Percentiles rank a stretch among this genome's conserved stretches.
These are phyloP conservation scores for Puccinia triticina DNA, from an alignment of 1,284 basidiomycete genomes.

Conservation along the genomic window DNA sequence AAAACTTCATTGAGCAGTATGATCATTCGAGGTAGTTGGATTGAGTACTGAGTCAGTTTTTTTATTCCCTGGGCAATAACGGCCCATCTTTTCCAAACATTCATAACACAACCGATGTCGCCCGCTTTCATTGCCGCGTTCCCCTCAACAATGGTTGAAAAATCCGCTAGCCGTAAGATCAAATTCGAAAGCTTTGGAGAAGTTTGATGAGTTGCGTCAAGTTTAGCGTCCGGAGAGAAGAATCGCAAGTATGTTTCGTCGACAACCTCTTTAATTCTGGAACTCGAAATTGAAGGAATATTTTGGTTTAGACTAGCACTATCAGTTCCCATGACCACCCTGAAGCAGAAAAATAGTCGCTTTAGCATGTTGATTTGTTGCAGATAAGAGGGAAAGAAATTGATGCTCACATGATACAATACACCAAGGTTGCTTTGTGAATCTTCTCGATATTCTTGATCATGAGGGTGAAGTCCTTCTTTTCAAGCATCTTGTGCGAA, in stretches of 20 bases:
- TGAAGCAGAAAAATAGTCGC: background rate
- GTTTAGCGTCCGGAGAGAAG: background rate
- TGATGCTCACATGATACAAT: background rate
- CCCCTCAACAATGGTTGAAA: background rate
- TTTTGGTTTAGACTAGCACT: background rate
- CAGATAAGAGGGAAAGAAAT: no score
- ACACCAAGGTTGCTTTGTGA: background rate
- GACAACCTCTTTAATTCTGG: no score
- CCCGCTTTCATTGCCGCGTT: constrained; percentile 3
- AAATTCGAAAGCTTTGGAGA: background rate
- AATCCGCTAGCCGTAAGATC: background rate
- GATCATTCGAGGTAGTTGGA: background rate
- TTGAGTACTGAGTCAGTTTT: background rate
- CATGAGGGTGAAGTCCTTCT: constrained; percentile 27
- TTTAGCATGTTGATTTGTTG: background rate
- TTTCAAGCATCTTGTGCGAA: background rate
- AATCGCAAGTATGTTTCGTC: background rate
- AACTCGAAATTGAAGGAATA: background rate
- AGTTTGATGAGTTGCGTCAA: background rate
- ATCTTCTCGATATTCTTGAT: constrained; percentile 1
- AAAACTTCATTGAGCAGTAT: background rate
- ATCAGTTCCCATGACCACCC: background rate
- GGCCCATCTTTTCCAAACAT: constrained; percentile 5
- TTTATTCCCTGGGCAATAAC: constrained; percentile 10
- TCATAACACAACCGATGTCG: constrained; percentile 14